A percentile compares a stretch with the other conserved stretches of the same genome.
Conservation (phyloP, 1,284 basidiomycete species). For the Vanrija humicola region DNA sequence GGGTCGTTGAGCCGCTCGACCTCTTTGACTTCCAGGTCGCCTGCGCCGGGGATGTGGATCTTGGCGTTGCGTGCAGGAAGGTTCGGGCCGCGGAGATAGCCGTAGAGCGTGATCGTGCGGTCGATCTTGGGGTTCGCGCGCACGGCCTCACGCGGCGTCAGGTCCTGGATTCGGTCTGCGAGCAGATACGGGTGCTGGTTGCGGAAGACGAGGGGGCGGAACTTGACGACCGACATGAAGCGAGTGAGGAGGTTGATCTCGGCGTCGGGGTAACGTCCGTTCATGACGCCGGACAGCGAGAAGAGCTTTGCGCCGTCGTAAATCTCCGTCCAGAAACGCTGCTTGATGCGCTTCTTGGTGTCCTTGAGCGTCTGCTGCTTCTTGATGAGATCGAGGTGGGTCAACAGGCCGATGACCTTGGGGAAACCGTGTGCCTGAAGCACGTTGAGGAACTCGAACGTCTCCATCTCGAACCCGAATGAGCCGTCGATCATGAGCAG, state of each 20-base stretch:
- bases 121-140: conserved; percentile 75
- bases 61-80: conserved; percentile 69
- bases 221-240: conserved; percentile 98
- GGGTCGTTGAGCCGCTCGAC: conserved; percentile 82
- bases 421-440: conserved; percentile 97
- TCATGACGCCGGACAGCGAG: conserved; percentile 95
- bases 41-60: conserved; percentile 92
- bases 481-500: conserved; percentile 97
- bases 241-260: conserved; percentile 94
- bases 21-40: conserved; percentile 72
- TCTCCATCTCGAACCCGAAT: conserved; percentile 99
- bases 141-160: conserved; percentile 82
- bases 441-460: conserved; percentile 97
- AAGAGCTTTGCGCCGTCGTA: conserved; percentile 98
- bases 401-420: conserved; percentile 94
- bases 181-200: conserved; percentile 92
- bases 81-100: conserved; percentile 90
- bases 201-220: conserved; percentile 92
- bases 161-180: conserved; percentile 92
- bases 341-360: conserved; percentile 94
- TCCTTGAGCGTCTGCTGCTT: conserved; percentile 79
- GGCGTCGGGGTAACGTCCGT: conserved; percentile 94
- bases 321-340: conserved; percentile 99
- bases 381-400: conserved; percentile 96
- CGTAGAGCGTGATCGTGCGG: conserved; percentile 87